A percentile compares a stretch with the other conserved stretches of the same genome.
Evolutionary conservation across 345 rosid species (phyloP).

Genomic region (Arabis hirsuta): DNA sequence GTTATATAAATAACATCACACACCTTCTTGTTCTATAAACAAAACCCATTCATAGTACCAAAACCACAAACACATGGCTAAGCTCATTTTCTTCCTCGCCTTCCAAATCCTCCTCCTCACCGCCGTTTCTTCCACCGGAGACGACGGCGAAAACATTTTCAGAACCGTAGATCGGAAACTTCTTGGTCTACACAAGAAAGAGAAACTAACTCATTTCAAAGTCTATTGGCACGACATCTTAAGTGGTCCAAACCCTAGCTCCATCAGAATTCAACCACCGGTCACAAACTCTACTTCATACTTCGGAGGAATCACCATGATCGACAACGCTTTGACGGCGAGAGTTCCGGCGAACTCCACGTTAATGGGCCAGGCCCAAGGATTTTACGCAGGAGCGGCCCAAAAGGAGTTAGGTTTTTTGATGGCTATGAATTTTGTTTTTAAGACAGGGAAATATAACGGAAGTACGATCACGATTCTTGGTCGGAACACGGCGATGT

Average conservation of each 20-base stretch:
- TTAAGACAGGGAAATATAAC: constrained; percentile 68
- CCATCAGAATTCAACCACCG: constrained; percentile 48
- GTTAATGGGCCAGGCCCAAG: constrained; percentile 77
- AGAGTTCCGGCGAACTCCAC: constrained; percentile 61
- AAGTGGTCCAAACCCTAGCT: constrained; percentile 57
- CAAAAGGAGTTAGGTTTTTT: constrained; percentile 62
- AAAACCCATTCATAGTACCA: neutral
- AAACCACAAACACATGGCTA: constrained; percentile 26
- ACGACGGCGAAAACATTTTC: constrained; percentile 38
- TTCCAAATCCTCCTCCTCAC: constrained; percentile 31
- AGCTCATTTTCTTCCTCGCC: constrained; percentile 37
- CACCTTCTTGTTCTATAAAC: neutral
- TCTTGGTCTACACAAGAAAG: constrained; percentile 47
- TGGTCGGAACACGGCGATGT: constrained; percentile 64
- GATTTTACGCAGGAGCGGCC: constrained; percentile 62
- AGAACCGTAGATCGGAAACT: constrained; percentile 46
- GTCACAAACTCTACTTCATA: constrained; percentile 40
- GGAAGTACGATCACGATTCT: constrained; percentile 69
- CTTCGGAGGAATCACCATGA: constrained; percentile 62
- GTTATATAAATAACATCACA: constrained; percentile 32
- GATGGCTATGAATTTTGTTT: constrained; percentile 75
- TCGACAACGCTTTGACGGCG: constrained; percentile 71
- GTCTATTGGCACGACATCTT: constrained; percentile 75
- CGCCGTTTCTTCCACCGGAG: constrained; percentile 15
- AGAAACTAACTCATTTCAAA: constrained; percentile 68